These are phyloP conservation scores for Coniferiporia sulphurascens DNA, from an alignment of 1,284 basidiomycete species.

Conservation along the genomic window DNA sequence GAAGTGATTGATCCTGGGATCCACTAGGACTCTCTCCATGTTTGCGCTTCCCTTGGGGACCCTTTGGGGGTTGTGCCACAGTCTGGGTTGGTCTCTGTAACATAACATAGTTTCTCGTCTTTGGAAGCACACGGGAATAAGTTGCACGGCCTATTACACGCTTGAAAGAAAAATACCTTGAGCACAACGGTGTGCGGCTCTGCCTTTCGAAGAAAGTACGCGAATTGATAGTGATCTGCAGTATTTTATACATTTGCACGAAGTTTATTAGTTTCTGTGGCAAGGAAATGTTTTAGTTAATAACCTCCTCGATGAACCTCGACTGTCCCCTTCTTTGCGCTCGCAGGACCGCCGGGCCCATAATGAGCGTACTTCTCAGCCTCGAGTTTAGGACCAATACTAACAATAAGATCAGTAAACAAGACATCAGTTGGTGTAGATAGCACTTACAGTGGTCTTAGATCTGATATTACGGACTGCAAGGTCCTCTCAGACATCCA, in stretches of 20 bases:
- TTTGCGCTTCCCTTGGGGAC: slow-evolving; percentile 11
- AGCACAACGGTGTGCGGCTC: slow-evolving; percentile 71
- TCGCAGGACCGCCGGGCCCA: slow-evolving; percentile 35
- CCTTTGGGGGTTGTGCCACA: slow-evolving; percentile 22
- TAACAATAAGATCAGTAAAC: slow-evolving; percentile 27
- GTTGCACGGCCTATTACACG: neutral
- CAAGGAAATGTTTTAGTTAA: slow-evolving; percentile 17
- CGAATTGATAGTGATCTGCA: slow-evolving; percentile 73
- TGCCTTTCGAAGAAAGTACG: slow-evolving; percentile 72
- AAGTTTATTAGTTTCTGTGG: slow-evolving; percentile 2
- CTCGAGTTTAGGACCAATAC: slow-evolving; percentile 62
- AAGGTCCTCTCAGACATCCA: slow-evolving; percentile 76
- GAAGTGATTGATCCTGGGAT: slow-evolving; percentile 23
- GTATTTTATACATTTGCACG: slow-evolving; percentile 2
- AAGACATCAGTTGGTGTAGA: neutral
- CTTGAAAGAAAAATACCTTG: slow-evolving; percentile 44
- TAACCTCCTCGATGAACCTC: slow-evolving; percentile 73
- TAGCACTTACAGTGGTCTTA: slow-evolving; percentile 55
- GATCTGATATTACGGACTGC: slow-evolving; percentile 66
- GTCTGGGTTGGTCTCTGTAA: slow-evolving; percentile 31
- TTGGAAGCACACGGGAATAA: neutral
- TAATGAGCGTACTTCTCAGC: slow-evolving; percentile 47
- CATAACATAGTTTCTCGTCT: slow-evolving; percentile 41
- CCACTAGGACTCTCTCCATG: slow-evolving; percentile 17
- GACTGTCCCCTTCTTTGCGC: slow-evolving; percentile 54